Evolutionary conservation across 352 stramenopile species (phyloP).

Genomic region (Pythium scleroteichum): DNA sequence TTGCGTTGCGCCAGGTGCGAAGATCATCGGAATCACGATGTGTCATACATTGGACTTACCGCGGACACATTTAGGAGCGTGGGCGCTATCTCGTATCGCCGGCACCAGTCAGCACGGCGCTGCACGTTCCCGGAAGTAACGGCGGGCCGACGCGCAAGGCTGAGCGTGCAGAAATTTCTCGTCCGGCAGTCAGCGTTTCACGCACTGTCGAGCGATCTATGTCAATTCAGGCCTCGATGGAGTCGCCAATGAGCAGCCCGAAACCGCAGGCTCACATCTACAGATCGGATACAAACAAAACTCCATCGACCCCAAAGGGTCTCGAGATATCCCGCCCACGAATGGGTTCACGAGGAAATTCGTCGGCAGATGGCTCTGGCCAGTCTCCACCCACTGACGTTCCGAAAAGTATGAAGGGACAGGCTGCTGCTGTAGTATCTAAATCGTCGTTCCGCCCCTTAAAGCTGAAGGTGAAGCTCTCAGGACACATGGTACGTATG

Average conservation of each 20-base stretch:
- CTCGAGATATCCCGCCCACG: constrained; percentile 76
- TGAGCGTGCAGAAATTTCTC: constrained; percentile 42
- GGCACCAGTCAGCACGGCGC: constrained; percentile 55
- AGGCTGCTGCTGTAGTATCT: constrained; percentile 43
- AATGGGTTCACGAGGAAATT: constrained; percentile 54
- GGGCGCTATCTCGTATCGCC: constrained; percentile 76
- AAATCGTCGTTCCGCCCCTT: constrained; percentile 71
- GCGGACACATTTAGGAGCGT: not conserved
- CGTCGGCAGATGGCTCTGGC: not conserved
- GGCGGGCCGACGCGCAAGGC: constrained; percentile 19
- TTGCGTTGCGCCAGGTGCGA: constrained; percentile 68
- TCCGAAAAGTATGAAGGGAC: constrained; percentile 43
- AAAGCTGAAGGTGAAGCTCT: constrained; percentile 88
- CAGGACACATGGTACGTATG: constrained; percentile 69
- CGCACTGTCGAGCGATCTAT: constrained; percentile 59
- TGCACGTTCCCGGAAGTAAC: constrained; percentile 28
- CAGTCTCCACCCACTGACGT: constrained; percentile 29
- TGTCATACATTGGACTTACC: not conserved
- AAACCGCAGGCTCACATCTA: constrained; percentile 48
- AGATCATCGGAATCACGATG: not conserved
- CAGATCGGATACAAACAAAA: constrained; percentile 62
- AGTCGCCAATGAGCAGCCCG: constrained; percentile 31
- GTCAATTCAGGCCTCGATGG: constrained; percentile 38
- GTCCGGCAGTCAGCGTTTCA: constrained; percentile 46
- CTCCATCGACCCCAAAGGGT: constrained; percentile 43